A percentile compares a stretch with the other conserved stretches of the same genome.
Evolutionary conservation across 192 early-diverging fungal species (phyloP).

Genomic region (Coemansia sp.): DNA sequence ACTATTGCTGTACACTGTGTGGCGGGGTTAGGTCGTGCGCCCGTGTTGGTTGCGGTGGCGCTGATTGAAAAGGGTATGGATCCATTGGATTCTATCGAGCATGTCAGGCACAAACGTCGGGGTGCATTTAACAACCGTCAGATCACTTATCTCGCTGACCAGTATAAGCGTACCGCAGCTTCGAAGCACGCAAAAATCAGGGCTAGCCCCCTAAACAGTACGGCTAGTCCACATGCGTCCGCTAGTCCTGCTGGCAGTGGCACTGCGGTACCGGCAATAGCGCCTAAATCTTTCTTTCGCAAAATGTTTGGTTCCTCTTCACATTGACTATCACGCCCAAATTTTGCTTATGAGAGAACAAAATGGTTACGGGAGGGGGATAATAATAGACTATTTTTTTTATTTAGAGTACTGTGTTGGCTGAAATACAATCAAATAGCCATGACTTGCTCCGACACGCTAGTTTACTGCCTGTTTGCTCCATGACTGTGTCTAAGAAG

Average conservation of each 20-base stretch:
- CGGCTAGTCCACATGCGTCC: constrained; percentile 3
- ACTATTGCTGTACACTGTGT: constrained; percentile 94
- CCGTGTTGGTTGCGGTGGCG: constrained; percentile 84
- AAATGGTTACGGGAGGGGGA: background rate
- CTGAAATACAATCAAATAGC: constrained; percentile 55
- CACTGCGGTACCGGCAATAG: constrained; percentile 16
- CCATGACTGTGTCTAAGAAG: constrained; percentile 18
- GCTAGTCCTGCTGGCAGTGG: constrained; percentile 16
- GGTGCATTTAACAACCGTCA: constrained; percentile 84
- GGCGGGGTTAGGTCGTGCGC: constrained; percentile 93
- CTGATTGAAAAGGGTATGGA: constrained; percentile 81
- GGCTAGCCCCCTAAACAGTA: constrained; percentile 27
- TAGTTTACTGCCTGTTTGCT: constrained; percentile 1
- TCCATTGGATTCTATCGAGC: constrained; percentile 75
- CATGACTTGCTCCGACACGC: constrained; percentile 48
- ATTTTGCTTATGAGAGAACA: background rate
- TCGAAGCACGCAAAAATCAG: constrained; percentile 44
- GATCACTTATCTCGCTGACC: constrained; percentile 65
- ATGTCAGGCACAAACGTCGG: constrained; percentile 71
- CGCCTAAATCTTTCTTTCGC: constrained; percentile 45
- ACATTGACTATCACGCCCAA: constrained; percentile 34
- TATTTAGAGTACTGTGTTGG: constrained; percentile 18
- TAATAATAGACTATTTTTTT: background rate
- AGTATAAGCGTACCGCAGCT: constrained; percentile 49
- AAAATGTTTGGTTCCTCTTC: constrained; percentile 56